Base-by-base conservation (phyloP, 192 early-diverging fungal species). In the Coemansia sp. region DNA sequence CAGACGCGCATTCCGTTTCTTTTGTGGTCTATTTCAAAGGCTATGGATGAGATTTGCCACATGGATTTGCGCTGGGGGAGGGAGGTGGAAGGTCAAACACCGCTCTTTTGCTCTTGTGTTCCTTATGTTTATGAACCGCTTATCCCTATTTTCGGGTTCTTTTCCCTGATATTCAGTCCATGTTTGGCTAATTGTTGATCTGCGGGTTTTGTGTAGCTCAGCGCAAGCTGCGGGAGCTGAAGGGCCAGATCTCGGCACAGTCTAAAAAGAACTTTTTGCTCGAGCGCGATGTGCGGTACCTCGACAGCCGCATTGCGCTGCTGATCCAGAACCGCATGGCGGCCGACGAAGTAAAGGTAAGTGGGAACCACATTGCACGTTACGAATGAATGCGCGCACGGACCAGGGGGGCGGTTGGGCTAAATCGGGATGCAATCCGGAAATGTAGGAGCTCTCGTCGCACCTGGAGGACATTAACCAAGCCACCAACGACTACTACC, bases 261-360 rank as follows among this genome's bases (percentile, higher is more conserved):
- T 94, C 92, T 11, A 96, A 96, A 73, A 92, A 90, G 68, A 96
- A 96, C 81, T 96, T 96, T 83, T 73, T 93, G 60, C 84, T 95
- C 8, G 94, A 96, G 62, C 82, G 92, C 48, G 94, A 96, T 78
- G 92, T 95, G 40, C 86, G 94, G 38, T 94, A 92, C 60, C 79
- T 97, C 11, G 94, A 97, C 81, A 87, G 86, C 48, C 82, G 94
- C 21, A 97, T 97, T 62, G 94, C 92, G 0, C 76, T 97, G 29
- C 72, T 97, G 53, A 93, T 97, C 77, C 91, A 93, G 74, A 95
- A 93, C 67, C 84, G 93, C 52, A 97, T 95, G 89, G 92, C 92
- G 1, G 78, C 94, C 40, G 90, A 91, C 29, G 94, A 95, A 75
- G 89, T 92, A 33, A 70, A 69, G 46, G 64, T 56, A 68, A 48